phyloP scores from a whole-genome alignment of 768 basidiomycete genomes.

The Pisolithus sp. region DNA sequence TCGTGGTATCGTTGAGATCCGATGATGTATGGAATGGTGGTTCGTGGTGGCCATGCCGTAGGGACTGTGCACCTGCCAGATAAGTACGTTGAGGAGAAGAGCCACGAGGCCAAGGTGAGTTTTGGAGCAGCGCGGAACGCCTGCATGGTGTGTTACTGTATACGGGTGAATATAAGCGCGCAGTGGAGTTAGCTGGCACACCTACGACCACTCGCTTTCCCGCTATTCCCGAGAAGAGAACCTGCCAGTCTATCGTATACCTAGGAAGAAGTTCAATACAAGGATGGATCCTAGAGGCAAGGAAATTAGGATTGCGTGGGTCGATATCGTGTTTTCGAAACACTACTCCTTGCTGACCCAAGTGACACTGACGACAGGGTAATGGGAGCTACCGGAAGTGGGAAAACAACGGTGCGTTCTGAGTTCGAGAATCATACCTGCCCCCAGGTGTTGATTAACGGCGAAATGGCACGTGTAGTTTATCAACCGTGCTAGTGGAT shows the following conservation, averaged over 20 bases:
- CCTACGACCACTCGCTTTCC: background rate
- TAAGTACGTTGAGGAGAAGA: background rate
- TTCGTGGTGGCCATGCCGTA: too few relatives aligned
- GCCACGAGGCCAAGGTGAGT: background rate
- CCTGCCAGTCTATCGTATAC: background rate
- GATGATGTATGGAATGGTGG: too few relatives aligned
- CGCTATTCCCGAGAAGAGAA: background rate
- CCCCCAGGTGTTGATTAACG: conserved; percentile 1
- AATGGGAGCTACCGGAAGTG: conserved; percentile 32
- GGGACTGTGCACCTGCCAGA: background rate
- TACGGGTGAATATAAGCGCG: conserved; percentile 3
- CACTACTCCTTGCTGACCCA: background rate
- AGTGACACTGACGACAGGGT: conserved; percentile 20
- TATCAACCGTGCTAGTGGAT: conserved; percentile 48
- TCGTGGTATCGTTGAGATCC: conserved; percentile 13
- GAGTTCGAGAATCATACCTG: too few relatives aligned
- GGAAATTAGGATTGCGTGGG: conserved; percentile 30
- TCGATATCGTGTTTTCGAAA: background rate
- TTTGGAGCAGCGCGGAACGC: background rate
- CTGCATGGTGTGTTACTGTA: background rate
- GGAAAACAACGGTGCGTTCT: conserved; percentile 29
- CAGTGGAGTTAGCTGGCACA: background rate
- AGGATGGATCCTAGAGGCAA: conserved; percentile 22
- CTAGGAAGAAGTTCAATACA: background rate
- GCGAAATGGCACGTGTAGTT: conserved; percentile 32